A percentile compares a stretch with the other conserved stretches of the same genome.
phyloP scores from a whole-genome alignment of 371 early-diverging fungal species.

The Lichtheimia hyalospora region DNA sequence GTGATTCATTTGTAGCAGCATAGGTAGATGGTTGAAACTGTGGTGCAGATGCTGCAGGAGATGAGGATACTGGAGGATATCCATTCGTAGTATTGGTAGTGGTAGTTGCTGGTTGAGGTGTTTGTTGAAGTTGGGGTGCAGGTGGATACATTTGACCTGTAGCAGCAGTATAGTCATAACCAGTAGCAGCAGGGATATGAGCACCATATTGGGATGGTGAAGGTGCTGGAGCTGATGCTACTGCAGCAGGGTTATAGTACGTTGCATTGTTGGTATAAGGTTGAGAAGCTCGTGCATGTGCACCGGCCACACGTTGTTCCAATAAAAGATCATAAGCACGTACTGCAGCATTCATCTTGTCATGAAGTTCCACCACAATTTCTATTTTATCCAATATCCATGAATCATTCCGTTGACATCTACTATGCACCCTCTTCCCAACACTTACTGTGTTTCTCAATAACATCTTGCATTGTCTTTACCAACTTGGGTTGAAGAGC shows the following conservation, averaged over 20 bases:
- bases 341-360: conserved; percentile 79
- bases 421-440: too few species aligned
- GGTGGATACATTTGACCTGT: conserved; percentile 1
- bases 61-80: background rate
- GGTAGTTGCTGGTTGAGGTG: background rate
- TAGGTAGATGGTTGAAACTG: conserved; percentile 7
- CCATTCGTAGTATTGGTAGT: too few species aligned
- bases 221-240: conserved; percentile 2
- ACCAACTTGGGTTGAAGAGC: conserved; percentile 73
- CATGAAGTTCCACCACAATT: conserved; percentile 67
- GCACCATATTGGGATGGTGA: background rate
- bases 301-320: conserved; percentile 63
- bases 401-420: background rate
- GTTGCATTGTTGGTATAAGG: conserved; percentile 3
- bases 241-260: background rate
- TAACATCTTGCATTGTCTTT: conserved; percentile 64
- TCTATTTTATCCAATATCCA: conserved; percentile 19
- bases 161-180: background rate
- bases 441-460: conserved; percentile 62
- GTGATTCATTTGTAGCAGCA: background rate
- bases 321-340: conserved; percentile 82
- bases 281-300: conserved; percentile 7
- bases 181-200: background rate
- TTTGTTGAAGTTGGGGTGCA: background rate
- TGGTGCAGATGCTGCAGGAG: conserved; percentile 7